phyloP scores from a whole-genome alignment of 176 grass and related monocot species.

The Sorghum bicolor region Sorghum_bicolor_NCBIv3 NC_012871.2:28676001-28676500 shows the following conservation, averaged over 20 bases:
- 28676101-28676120: conserved; percentile 84
- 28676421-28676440: not conserved
- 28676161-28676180: conserved; percentile 51
- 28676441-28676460: conserved; percentile 1
- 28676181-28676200: conserved; percentile 21
- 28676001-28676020: not conserved
- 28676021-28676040: conserved; percentile 1
- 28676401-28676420: not conserved
- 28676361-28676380: not conserved
- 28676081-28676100: conserved; percentile 57
- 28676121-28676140: conserved; percentile 93
- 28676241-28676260: conserved; percentile 13
- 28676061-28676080: not conserved
- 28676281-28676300: not conserved
- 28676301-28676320: conserved; percentile 22
- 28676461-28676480: conserved; percentile 1
- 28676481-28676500: not conserved
- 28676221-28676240: conserved; percentile 6
- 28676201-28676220: conserved; percentile 1
- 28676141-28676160: conserved; percentile 90
- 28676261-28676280: conserved; percentile 15
- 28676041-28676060: conserved; percentile 1
- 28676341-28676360: not conserved
- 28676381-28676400: not conserved
- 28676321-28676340: not conserved